Evolutionary conservation across 2,329 filamentous ascomycete genomes (phyloP).

Genomic region (Chaetomium olivaceum): DNA sequence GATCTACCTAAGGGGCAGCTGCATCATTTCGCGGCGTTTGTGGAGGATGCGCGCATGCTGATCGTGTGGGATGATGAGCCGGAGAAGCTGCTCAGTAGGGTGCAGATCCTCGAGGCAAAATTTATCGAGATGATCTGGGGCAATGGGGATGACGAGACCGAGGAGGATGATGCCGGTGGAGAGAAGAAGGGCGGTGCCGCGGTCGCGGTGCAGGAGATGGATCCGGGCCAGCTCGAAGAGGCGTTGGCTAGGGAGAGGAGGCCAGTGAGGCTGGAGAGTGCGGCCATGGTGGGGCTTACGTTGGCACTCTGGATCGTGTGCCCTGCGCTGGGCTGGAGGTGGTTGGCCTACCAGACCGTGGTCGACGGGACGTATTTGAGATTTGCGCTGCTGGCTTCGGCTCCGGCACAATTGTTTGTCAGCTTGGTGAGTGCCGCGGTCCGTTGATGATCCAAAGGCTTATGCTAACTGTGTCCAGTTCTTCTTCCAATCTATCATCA

Average conservation of each 20-base stretch:
- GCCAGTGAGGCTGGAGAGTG: constrained; percentile 55
- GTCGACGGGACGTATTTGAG: constrained; percentile 56
- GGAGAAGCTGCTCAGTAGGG: constrained; percentile 54
- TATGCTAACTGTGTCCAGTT: constrained; percentile 50
- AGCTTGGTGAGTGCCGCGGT: constrained; percentile 45
- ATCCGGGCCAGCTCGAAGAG: constrained; percentile 53
- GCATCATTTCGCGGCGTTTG: constrained; percentile 78
- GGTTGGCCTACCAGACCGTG: constrained; percentile 55
- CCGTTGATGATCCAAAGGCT: background rate
- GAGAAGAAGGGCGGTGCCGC: constrained; percentile 61
- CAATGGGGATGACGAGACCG: constrained; percentile 55
- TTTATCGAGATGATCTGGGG: constrained; percentile 78
- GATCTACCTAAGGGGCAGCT: constrained; percentile 71
- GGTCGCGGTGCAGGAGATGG: constrained; percentile 46
- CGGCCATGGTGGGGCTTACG: constrained; percentile 54
- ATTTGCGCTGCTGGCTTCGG: constrained; percentile 52
- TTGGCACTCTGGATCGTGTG: constrained; percentile 53
- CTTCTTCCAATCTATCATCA: constrained; percentile 80
- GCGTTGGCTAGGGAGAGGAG: constrained; percentile 66
- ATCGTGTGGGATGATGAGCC: constrained; percentile 81
- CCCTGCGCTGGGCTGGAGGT: constrained; percentile 57
- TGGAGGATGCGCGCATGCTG: constrained; percentile 68
- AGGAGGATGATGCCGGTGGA: constrained; percentile 45
- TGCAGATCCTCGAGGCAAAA: constrained; percentile 66
- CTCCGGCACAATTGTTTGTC: constrained; percentile 60